Percentiles rank a stretch among this genome's conserved stretches.
Evolutionary conservation across 768 basidiomycete species (phyloP).

Genomic region (Pleurotus salmoneostramineus): DNA sequence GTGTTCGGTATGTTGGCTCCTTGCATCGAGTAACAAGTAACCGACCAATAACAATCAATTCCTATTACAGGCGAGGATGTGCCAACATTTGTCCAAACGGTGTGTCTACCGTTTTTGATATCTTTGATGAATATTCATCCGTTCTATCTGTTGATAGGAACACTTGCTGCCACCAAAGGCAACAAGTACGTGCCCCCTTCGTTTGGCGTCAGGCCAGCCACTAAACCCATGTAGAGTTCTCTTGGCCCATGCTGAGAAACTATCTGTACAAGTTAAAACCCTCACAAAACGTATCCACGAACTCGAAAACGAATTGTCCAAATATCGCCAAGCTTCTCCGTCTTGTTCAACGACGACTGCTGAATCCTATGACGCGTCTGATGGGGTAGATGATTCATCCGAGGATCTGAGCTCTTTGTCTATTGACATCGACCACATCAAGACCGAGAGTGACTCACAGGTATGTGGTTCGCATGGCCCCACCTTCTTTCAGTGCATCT

Average conservation of each 20-base stretch:
- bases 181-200: conserved; percentile 37
- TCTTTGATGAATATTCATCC: not conserved
- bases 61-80: conserved; percentile 39
- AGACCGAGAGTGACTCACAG: conserved; percentile 50
- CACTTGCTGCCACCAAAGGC: conserved; percentile 49
- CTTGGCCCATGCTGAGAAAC: conserved; percentile 43
- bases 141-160: conserved; percentile 24
- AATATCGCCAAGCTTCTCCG: not conserved
- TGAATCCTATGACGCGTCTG: not conserved
- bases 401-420: conserved; percentile 45
- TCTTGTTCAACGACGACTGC: not conserved
- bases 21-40: not conserved
- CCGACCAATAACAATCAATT: not conserved
- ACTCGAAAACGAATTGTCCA: conserved; percentile 36
- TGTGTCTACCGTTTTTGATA: conserved; percentile 13
- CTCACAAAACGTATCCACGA: conserved; percentile 39
- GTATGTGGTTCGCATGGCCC: conserved; percentile 20
- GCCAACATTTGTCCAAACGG: conserved; percentile 49
- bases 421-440: conserved; percentile 40
- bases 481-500: not conserved
- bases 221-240: conserved; percentile 33
- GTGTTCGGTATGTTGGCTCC: conserved; percentile 28
- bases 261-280: conserved; percentile 42
- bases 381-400: conserved; percentile 25
- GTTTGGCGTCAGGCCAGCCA: not conserved